These are phyloP conservation scores for Aspergillus fijiensis DNA, from an alignment of 2,329 filamentous ascomycete genomes.

Conservation along the genomic window DNA sequence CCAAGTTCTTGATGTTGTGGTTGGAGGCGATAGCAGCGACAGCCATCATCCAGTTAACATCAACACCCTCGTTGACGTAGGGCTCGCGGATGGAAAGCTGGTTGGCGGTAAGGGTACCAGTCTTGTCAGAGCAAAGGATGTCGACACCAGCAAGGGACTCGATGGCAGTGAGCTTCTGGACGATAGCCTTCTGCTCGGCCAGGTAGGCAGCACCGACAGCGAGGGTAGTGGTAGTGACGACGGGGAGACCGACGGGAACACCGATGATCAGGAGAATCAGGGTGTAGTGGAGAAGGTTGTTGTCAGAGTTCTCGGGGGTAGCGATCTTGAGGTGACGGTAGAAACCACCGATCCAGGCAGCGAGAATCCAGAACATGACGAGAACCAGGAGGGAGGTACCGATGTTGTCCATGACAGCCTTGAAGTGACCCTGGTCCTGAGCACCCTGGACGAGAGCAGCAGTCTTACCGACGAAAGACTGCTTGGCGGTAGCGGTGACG, in stretches of 20 bases:
- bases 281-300: slow-evolving; percentile 67
- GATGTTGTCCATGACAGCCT: slow-evolving; percentile 81
- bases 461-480: slow-evolving; percentile 75
- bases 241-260: slow-evolving; percentile 76
- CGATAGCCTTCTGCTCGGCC: slow-evolving; percentile 74
- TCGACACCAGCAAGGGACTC: slow-evolving; percentile 74
- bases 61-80: slow-evolving; percentile 72
- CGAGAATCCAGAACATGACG: slow-evolving; percentile 74
- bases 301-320: slow-evolving; percentile 52
- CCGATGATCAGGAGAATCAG: slow-evolving; percentile 73
- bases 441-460: slow-evolving; percentile 72
- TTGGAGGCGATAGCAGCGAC: slow-evolving; percentile 74
- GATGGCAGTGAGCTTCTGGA: slow-evolving; percentile 76
- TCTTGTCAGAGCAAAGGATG: slow-evolving; percentile 80
- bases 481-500: slow-evolving; percentile 64
- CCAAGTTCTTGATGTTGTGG: slow-evolving; percentile 75
- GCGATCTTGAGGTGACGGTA: slow-evolving; percentile 66
- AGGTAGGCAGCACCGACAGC: slow-evolving; percentile 76
- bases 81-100: slow-evolving; percentile 75
- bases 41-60: slow-evolving; percentile 84
- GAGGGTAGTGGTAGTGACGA: slow-evolving; percentile 74
- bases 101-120: slow-evolving; percentile 62
- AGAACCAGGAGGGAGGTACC: slow-evolving; percentile 71
- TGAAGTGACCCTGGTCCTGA: slow-evolving; percentile 75
- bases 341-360: slow-evolving; percentile 76